phyloP scores from a whole-genome alignment of 108 stramenopile species.

The Ochromonas danica region DNA sequence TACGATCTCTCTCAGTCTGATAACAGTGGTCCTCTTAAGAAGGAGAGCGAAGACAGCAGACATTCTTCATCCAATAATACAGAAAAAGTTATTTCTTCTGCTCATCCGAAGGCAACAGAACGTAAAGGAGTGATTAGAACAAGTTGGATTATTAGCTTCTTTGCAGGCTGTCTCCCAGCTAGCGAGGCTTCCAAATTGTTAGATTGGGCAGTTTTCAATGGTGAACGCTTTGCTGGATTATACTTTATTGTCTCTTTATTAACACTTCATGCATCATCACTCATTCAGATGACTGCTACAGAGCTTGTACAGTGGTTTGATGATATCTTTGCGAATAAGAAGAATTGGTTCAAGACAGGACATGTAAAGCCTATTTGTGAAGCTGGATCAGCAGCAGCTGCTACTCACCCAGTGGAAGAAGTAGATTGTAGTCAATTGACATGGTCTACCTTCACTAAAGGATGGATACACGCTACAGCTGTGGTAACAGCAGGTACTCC shows the following conservation, averaged over 20 bases:
- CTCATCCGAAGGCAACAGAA: neutral
- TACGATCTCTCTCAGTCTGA: too few relatives aligned
- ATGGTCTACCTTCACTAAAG: neutral
- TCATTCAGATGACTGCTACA: constrained; percentile 1
- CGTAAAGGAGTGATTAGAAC: neutral
- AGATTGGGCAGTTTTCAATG: constrained; percentile 29
- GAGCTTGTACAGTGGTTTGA: constrained; percentile 11
- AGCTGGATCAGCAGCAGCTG: neutral
- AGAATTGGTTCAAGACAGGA: constrained; percentile 21
- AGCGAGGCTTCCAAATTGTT: neutral
- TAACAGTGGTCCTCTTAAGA: too few relatives aligned
- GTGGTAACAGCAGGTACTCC: constrained; percentile 25
- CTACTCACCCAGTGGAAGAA: neutral
- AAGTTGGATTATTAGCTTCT: constrained; percentile 5
- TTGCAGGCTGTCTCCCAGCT: constrained; percentile 20
- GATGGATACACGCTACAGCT: constrained; percentile 27
- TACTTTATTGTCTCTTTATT: constrained; percentile 4
- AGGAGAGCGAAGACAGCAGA: too few relatives aligned
- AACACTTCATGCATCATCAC: neutral
- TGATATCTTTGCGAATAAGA: neutral
- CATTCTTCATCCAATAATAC: too few relatives aligned
- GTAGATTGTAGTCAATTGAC: neutral
- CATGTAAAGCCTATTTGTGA: neutral
- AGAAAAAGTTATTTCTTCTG: constrained; percentile 11
- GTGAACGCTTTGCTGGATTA: constrained; percentile 25